A percentile compares a stretch with the other conserved stretches of the same genome.
phyloP scores from a whole-genome alignment of 1,284 basidiomycete species.

The Trichosporon asahii region DNA sequence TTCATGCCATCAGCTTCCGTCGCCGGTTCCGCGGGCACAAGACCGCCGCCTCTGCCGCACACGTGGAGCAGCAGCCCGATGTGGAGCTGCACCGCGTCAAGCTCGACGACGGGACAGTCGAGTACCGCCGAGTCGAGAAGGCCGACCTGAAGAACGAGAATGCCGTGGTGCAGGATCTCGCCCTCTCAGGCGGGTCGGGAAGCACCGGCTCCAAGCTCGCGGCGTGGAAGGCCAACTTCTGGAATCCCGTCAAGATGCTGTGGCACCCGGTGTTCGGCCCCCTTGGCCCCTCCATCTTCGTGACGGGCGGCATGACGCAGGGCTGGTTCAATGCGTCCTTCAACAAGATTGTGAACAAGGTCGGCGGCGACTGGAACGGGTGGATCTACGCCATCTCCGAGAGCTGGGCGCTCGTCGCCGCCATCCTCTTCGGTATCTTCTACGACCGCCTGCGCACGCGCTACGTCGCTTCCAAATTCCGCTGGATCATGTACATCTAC shows the following conservation, averaged over 20 bases:
- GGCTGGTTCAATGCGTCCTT: slow-evolving; percentile 26
- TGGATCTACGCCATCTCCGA: slow-evolving; percentile 25
- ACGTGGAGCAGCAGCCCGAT: background rate
- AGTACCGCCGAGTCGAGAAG: slow-evolving; percentile 14
- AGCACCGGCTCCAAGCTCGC: slow-evolving; percentile 11
- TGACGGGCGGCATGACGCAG: slow-evolving; percentile 24
- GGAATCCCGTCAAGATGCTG: slow-evolving; percentile 22
- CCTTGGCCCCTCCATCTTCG: slow-evolving; percentile 20
- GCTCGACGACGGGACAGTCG: slow-evolving; percentile 21
- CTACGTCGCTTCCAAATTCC: slow-evolving; percentile 19
- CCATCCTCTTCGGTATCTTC: slow-evolving; percentile 22
- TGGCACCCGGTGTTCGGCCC: slow-evolving; percentile 21
- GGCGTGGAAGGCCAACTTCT: slow-evolving; percentile 17
- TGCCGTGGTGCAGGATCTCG: slow-evolving; percentile 23
- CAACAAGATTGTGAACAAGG: slow-evolving; percentile 21
- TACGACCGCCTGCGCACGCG: slow-evolving; percentile 21
- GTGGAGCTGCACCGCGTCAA: slow-evolving; percentile 12
- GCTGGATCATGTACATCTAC: slow-evolving; percentile 26
- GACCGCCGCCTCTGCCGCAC: background rate
- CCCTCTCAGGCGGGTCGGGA: slow-evolving; percentile 3
- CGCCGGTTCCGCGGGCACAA: slow-evolving; percentile 18
- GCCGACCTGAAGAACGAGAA: slow-evolving; percentile 16
- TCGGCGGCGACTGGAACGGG: slow-evolving; percentile 25
- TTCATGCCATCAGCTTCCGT: slow-evolving; percentile 19
- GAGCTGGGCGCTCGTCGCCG: slow-evolving; percentile 20